Evolutionary conservation across 257 asterid genomes (phyloP).

Genomic region (Euphrasia confusa): DNA sequence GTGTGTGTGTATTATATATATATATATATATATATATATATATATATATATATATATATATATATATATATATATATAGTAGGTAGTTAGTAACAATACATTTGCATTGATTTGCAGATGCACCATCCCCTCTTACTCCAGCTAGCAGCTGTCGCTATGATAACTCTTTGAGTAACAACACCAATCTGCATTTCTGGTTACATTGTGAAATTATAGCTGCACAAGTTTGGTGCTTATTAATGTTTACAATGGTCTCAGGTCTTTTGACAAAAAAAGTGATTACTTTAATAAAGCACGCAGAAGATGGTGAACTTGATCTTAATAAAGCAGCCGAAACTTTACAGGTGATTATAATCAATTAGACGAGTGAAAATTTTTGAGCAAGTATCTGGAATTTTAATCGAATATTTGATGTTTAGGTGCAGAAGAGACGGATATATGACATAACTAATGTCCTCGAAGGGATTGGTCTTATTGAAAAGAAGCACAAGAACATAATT

Average conservation of each 20-base stretch:
- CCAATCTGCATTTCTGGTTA: constrained; percentile 20
- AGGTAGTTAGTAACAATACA: constrained; percentile 1
- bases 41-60: too few relatives aligned
- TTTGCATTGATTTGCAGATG: constrained; percentile 46
- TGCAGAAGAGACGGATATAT: constrained; percentile 72
- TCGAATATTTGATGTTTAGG: constrained; percentile 31
- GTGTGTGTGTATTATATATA: background rate
- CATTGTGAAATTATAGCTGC: constrained; percentile 22
- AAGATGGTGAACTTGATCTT: constrained; percentile 86
- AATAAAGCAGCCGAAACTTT: constrained; percentile 84
- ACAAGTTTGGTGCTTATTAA: constrained; percentile 19
- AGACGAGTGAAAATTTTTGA: background rate
- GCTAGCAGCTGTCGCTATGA: constrained; percentile 94
- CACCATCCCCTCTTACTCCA: constrained; percentile 83
- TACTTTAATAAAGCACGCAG: constrained; percentile 43
- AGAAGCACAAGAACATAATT: constrained; percentile 81
- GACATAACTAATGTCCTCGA: constrained; percentile 96
- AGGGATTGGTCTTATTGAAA: constrained; percentile 93
- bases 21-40: too few relatives aligned
- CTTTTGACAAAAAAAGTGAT: constrained; percentile 48
- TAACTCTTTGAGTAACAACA: constrained; percentile 68
- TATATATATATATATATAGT: background rate
- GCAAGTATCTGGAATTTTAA: constrained; percentile 12
- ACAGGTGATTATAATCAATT: constrained; percentile 34
- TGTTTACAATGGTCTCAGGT: constrained; percentile 38